A percentile compares a stretch with the other conserved stretches of the same genome.
These are phyloP conservation scores for Ceraceosorus bombacis DNA, from an alignment of 1,284 basidiomycete species.

Conservation along the genomic window DNA sequence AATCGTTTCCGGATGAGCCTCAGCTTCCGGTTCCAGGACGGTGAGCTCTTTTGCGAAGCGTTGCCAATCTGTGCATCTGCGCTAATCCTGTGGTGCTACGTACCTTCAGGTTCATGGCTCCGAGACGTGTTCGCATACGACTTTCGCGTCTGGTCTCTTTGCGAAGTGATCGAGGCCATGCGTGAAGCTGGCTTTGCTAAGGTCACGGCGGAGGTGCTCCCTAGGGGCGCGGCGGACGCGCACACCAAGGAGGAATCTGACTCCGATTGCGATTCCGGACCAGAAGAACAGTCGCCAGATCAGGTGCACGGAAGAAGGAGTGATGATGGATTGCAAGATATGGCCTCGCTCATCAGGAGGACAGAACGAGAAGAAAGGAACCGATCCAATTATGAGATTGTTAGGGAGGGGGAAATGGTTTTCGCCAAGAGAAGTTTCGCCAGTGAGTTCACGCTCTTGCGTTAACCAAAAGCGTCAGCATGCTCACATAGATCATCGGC, in stretches of 20 bases:
- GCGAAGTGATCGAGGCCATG: slow-evolving; percentile 35
- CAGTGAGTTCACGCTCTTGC: slow-evolving; percentile 16
- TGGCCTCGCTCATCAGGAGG: slow-evolving; percentile 19
- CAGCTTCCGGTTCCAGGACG: slow-evolving; percentile 29
- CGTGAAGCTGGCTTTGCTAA: slow-evolving; percentile 31
- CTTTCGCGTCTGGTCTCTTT: slow-evolving; percentile 33
- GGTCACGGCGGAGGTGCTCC: slow-evolving; percentile 28
- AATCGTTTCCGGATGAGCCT: slow-evolving; percentile 39
- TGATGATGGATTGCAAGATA: slow-evolving; percentile 14
- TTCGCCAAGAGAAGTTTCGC: slow-evolving; percentile 27
- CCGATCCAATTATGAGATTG: slow-evolving; percentile 19
- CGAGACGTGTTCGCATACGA: slow-evolving; percentile 36
- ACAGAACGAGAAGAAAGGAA: slow-evolving; percentile 28
- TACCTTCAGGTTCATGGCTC: slow-evolving; percentile 19
- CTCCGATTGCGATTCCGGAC: background rate
- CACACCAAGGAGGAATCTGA: background rate
- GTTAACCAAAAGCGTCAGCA: background rate
- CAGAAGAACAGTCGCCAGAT: background rate
- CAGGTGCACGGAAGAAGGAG: slow-evolving; percentile 2
- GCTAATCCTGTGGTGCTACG: background rate
- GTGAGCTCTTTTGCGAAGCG: slow-evolving; percentile 1
- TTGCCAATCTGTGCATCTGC: background rate
- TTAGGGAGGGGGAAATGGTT: slow-evolving; percentile 26
- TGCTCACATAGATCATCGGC: too few species aligned
- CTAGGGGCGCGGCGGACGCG: slow-evolving; percentile 19